Percentiles rank a stretch among this genome's conserved stretches.
phyloP scores from a whole-genome alignment of 1,284 basidiomycete species.

The Fistulina hepatica region DNA sequence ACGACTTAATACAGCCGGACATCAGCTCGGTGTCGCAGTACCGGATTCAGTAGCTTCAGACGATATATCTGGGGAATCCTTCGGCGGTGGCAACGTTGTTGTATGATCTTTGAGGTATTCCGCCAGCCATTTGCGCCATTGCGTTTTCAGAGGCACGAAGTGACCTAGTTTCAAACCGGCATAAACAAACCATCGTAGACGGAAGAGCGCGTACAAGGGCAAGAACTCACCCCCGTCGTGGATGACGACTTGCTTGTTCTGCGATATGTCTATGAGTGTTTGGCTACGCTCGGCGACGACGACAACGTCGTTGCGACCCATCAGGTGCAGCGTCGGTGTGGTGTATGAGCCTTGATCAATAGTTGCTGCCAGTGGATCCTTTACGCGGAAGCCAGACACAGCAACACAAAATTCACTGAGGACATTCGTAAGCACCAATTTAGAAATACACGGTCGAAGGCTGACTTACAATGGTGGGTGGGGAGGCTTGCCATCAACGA shows the following conservation, averaged over 20 bases:
- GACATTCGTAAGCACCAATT: conserved; percentile 1
- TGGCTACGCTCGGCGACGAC: conserved; percentile 64
- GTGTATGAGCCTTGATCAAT: conserved; percentile 48
- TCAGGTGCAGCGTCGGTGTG: conserved; percentile 73
- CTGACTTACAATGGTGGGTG: conserved; percentile 64
- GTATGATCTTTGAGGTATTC: conserved; percentile 36
- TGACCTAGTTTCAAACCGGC: too few species aligned
- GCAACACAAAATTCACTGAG: conserved; percentile 58
- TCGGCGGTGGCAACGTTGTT: background rate
- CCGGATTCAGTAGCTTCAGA: background rate
- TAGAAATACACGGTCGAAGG: conserved; percentile 14
- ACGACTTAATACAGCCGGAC: too few species aligned
- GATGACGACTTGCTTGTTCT: conserved; percentile 50
- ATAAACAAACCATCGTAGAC: too few species aligned
- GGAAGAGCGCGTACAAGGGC: too few species aligned
- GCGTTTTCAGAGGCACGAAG: conserved; percentile 65
- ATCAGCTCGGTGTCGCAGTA: background rate
- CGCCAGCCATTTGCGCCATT: conserved; percentile 62
- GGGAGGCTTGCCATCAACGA: conserved; percentile 51
- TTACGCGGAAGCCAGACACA: conserved; percentile 56
- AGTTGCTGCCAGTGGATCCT: conserved; percentile 36
- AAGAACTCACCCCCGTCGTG: conserved; percentile 65
- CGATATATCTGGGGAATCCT: background rate
- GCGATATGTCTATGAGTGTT: conserved; percentile 48
- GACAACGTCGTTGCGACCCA: conserved; percentile 74